These are phyloP conservation scores for Komagataella pseudopastoris DNA, from an alignment of 805 yeast genomes.

Conservation along the genomic window DNA sequence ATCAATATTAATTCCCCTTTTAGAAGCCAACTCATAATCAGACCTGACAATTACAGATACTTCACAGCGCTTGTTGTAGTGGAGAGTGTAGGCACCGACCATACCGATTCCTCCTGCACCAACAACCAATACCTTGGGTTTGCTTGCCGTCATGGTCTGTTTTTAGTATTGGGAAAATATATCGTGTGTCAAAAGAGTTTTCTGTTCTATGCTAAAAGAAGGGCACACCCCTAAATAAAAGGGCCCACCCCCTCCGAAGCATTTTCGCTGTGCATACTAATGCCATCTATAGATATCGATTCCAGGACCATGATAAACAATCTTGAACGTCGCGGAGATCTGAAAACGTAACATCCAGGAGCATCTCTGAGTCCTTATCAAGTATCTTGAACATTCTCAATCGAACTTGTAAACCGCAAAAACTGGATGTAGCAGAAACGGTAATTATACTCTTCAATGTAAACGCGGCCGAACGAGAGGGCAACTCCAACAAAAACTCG, in stretches of 20 bases:
- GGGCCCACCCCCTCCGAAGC: not conserved
- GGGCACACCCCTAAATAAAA: not conserved
- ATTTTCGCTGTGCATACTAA: not conserved
- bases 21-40: constrained; percentile 37
- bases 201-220: not conserved
- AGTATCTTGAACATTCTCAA: constrained; percentile 17
- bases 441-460: constrained; percentile 11
- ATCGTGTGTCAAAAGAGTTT: not conserved
- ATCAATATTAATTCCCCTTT: constrained; percentile 41
- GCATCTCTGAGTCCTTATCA: constrained; percentile 9
- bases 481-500: constrained; percentile 2
- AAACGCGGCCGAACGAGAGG: constrained; percentile 5
- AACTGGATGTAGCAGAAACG: constrained; percentile 24
- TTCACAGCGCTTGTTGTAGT: constrained; percentile 25
- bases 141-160: constrained; percentile 4
- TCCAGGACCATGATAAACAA: constrained; percentile 37
- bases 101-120: constrained; percentile 85
- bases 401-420: constrained; percentile 23
- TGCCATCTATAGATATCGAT: not conserved
- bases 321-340: constrained; percentile 40
- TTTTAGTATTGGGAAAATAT: not conserved
- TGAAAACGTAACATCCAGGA: constrained; percentile 32
- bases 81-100: constrained; percentile 55
- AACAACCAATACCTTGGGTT: constrained; percentile 38
- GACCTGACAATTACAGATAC: constrained; percentile 52